Evolutionary conservation across 371 early-diverging fungal species (phyloP), one percentile per base, ranked within the genome.

Genomic region (Mortierella sp.): DNA sequence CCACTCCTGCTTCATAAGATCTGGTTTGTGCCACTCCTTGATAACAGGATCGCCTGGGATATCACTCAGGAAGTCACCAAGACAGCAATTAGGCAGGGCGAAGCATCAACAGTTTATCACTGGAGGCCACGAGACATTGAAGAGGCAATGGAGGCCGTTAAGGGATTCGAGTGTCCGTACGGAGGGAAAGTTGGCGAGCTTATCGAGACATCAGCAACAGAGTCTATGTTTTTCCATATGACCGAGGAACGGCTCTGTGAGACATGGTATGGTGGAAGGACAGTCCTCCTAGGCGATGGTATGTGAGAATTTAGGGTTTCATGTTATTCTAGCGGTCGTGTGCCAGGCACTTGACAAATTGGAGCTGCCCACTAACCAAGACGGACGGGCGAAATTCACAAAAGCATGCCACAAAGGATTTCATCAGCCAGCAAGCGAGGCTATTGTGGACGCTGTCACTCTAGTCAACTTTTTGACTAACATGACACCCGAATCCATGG

Each of bases 11-110:
- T 34, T 34, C 61, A 0, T 38, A 27, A 72, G 73, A 51, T 76
- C 31, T 76, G 76, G 76, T 76, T 69, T 43, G 58, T 64, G 51
- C 76, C 76, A 1, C 46, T 76, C 13, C 38, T 65, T 8, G 76
- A 65, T 55, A 76, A 76, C 38, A 68, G 76, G 26, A 76, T 76
- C 34, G 69, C 76, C 5, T 76, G 69, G 69, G 70, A 69, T 43
- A 69, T 76, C 23, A 69, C 76, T 8, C 43, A 47, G 19, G 70
- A 76, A 2, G 62, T 65, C 7, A 28, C 42, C 34, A 69, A 64
- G 39, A 58, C 57, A 0, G 41, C 60, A 2, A 69, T 76, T 34
- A 64, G 76, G 39, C 76, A 76, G 42, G 76, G 76, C 43, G 76
- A 76, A 18, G 65, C 76, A 1, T 58, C 70, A 28, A 65, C 50